Percentiles rank a stretch among this genome's conserved stretches.
These are phyloP conservation scores for Capronia coronata DNA, from an alignment of 2,329 filamentous ascomycete species.

Conservation along the genomic window DNA sequence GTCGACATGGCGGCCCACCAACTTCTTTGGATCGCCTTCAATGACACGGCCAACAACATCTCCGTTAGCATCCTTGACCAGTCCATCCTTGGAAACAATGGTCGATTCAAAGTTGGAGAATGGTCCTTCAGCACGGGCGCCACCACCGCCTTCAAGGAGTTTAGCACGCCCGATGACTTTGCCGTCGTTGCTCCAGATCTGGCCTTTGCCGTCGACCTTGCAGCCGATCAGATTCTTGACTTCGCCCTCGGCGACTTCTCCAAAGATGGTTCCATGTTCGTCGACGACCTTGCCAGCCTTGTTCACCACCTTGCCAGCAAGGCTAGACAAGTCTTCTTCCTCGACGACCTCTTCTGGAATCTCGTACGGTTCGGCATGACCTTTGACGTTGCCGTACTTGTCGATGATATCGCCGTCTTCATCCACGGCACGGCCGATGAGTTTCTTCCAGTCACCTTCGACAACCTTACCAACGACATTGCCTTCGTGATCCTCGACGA, in stretches of 20 bases:
- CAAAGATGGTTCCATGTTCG: constrained; percentile 52
- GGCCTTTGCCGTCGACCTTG: constrained; percentile 57
- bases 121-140: constrained; percentile 38
- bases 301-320: constrained; percentile 58
- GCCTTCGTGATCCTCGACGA: constrained; percentile 68
- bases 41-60: constrained; percentile 55
- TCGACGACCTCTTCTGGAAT: constrained; percentile 42
- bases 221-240: constrained; percentile 51
- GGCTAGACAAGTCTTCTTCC: constrained; percentile 51
- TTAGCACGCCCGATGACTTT: constrained; percentile 56
- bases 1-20: constrained; percentile 61
- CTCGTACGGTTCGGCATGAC: constrained; percentile 52
- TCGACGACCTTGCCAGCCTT: constrained; percentile 59
- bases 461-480: constrained; percentile 66
- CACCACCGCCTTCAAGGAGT: constrained; percentile 48
- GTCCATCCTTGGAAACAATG: constrained; percentile 53
- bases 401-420: constrained; percentile 78
- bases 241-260: constrained; percentile 53
- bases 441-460: constrained; percentile 63
- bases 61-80: constrained; percentile 47
- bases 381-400: constrained; percentile 61
- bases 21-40: constrained; percentile 57
- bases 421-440: constrained; percentile 69
- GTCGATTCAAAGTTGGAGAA: constrained; percentile 56
- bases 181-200: constrained; percentile 58